Base-by-base conservation (phyloP, 768 basidiomycete genomes). In the Podaxis carcinomalis region DNA sequence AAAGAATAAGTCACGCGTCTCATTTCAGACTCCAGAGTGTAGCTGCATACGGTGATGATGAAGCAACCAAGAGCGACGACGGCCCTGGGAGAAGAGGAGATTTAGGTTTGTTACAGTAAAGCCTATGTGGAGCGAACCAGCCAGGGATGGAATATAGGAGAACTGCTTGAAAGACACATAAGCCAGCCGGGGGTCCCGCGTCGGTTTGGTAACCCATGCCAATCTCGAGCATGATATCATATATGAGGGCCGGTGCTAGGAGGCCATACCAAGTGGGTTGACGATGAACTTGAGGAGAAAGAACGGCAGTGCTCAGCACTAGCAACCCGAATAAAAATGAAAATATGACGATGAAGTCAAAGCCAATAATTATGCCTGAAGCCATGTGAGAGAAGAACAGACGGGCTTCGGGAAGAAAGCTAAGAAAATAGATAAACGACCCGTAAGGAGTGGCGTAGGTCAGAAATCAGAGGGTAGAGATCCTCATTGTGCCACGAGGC, bases 111-210 rank as follows among this genome's bases (percentile, higher is more conserved):
- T 37, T 54, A 25, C 9, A 3, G 42, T 1, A 14, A 5, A 39
- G 4, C 52, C 19, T 54, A n/a, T 37, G 0, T 21, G 52, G 13
- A 13, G 39, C 46, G 21, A 28, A 61, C 59, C 59, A 61, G 28
- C 59, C 59, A 37, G 59, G 59, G 6, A 61, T 55, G 42, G 59
- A 61, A 21, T 61, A 61, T 5, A 61, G 23, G 27, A 61, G 39
- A 3, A 61, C 35, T n/a, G 52, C 59, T 19, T 61, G 59, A 19
- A 61, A 61, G 19, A 36, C 5, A 19, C 59, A 61, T 5, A 61
- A 28, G 2, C 32, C 44, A 16, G 23, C 21, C 10, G 53, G 59
- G 4, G 53, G 53, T 16, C 42, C 59, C 9, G 9, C 9, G 28
- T 39, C 46, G 28, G 52, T 61, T 55, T 61, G 59, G n/a, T 54